Percentiles rank a stretch among this genome's conserved stretches.
Conservation (phyloP, 2,329 filamentous ascomycete genomes). For the Epichloe uncinata region DNA sequence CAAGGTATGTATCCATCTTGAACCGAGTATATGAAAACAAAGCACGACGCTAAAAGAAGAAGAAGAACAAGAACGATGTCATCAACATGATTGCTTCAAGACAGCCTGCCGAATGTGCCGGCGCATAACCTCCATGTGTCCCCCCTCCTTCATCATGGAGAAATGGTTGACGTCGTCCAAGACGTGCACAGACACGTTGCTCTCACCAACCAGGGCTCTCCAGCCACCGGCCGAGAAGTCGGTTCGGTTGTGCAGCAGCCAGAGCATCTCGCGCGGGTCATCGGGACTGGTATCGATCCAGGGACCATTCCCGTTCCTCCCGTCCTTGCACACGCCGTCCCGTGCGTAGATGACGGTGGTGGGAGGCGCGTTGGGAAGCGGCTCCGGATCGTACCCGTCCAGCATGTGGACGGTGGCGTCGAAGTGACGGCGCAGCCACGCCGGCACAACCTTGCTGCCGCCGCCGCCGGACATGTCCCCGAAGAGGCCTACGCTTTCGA, state of each 20-base stretch:
- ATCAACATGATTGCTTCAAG: no score
- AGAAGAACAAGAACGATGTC: no score
- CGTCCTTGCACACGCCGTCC: constrained; percentile 41
- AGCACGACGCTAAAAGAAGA: no score
- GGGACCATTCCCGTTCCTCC: constrained; percentile 34
- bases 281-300: constrained; percentile 28
- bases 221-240: constrained; percentile 38
- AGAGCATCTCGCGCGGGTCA: constrained; percentile 51
- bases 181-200: constrained; percentile 57
- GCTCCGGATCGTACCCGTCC: constrained; percentile 53
- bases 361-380: constrained; percentile 31
- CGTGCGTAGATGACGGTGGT: constrained; percentile 54
- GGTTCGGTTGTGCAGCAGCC: constrained; percentile 59
- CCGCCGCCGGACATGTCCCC: constrained; percentile 45
- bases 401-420: constrained; percentile 53
- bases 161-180: constrained; percentile 60
- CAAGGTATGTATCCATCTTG: no score
- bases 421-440: constrained; percentile 64
- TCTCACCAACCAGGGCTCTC: constrained; percentile 21
- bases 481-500: constrained; percentile 47
- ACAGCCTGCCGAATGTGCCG: no score
- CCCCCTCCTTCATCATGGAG: constrained; percentile 46
- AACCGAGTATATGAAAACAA: no score
- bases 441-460: constrained; percentile 43
- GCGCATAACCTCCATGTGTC: no score